Evolutionary conservation across 2,329 filamentous ascomycete species (phyloP).

Genomic region (Pestalotiopsis fici): DNA sequence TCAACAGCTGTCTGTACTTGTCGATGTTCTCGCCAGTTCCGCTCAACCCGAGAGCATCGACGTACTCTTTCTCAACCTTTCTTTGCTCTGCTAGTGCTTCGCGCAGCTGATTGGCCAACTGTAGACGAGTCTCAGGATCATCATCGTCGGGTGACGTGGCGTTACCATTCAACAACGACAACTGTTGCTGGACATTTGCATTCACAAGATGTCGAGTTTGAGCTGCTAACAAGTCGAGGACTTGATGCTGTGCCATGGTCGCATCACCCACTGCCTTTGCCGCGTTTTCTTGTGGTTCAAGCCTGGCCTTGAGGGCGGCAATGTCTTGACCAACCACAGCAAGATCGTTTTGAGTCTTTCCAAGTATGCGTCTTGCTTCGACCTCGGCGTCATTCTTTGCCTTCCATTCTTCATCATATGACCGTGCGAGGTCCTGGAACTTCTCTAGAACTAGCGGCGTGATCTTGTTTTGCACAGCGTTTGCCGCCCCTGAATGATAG

Average conservation of each 20-base stretch:
- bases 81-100: constrained; percentile 60
- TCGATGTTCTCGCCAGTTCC: constrained; percentile 74
- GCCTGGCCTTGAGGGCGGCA: constrained; percentile 53
- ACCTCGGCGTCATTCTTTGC: constrained; percentile 72
- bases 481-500: constrained; percentile 66
- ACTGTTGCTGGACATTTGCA: constrained; percentile 51
- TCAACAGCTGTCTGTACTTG: constrained; percentile 70
- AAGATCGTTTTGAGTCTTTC: constrained; percentile 69
- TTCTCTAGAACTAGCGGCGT: constrained; percentile 71
- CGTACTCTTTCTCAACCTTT: constrained; percentile 66
- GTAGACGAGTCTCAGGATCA: constrained; percentile 55
- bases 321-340: constrained; percentile 61
- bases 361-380: constrained; percentile 66
- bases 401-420: constrained; percentile 73
- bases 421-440: constrained; percentile 68
- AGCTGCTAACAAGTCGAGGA: constrained; percentile 49
- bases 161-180: constrained; percentile 49
- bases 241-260: constrained; percentile 48
- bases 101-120: constrained; percentile 59
- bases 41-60: constrained; percentile 66
- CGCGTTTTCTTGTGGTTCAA: constrained; percentile 57
- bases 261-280: constrained; percentile 52
- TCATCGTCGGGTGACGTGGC: constrained; percentile 36
- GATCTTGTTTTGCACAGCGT: constrained; percentile 69
- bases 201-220: constrained; percentile 56